phyloP scores from a whole-genome alignment of 805 yeast species.

The Barnettozyma vustinii region DNA sequence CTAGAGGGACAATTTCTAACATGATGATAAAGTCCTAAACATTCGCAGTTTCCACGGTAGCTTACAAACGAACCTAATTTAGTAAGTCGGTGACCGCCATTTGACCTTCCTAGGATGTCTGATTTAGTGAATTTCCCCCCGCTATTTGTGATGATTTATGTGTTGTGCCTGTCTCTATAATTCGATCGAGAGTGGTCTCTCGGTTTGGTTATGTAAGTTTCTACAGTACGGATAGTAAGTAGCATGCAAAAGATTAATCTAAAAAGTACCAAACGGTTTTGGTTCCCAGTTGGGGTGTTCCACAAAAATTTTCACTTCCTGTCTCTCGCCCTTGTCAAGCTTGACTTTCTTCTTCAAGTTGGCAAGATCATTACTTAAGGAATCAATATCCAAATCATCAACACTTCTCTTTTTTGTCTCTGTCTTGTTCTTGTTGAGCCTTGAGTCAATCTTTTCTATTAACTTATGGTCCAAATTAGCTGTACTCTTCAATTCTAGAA shows the following conservation, averaged over 20 bases:
- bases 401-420: background rate
- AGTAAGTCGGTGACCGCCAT: conserved; percentile 81
- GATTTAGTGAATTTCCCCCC: conserved; percentile 37
- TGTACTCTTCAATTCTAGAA: conserved; percentile 5
- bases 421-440: background rate
- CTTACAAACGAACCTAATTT: conserved; percentile 80
- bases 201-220: background rate
- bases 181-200: background rate
- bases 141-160: background rate
- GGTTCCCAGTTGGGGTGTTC: conserved; percentile 39
- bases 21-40: conserved; percentile 78
- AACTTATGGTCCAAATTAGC: background rate
- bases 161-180: background rate
- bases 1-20: conserved; percentile 22
- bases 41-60: conserved; percentile 98
- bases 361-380: conserved; percentile 24
- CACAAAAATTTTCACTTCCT: conserved; percentile 15
- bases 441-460: background rate
- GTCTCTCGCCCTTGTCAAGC: conserved; percentile 5
- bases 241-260: conserved; percentile 1
- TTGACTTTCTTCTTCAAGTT: conserved; percentile 24
- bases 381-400: conserved; percentile 20
- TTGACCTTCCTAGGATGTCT: conserved; percentile 92
- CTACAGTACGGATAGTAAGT: too few species aligned
- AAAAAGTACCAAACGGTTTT: conserved; percentile 47